Evolutionary conservation across 441 rosid genomes (phyloP).

Genomic region (Croton laevigatus): DNA sequence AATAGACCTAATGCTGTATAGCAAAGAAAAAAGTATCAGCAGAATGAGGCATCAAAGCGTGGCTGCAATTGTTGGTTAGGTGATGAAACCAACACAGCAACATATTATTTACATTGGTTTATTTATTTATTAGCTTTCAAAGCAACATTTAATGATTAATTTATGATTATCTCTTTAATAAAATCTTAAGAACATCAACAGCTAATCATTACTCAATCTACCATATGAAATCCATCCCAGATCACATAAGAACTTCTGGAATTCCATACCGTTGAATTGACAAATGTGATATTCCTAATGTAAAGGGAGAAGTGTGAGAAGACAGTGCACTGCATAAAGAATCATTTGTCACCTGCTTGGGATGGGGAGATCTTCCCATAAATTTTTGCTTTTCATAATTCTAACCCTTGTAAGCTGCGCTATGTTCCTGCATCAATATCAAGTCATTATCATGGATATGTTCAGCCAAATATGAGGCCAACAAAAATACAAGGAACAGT

Average conservation of each 20-base stretch:
- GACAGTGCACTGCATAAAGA: neutral
- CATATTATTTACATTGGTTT: no score
- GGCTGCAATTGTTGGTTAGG: neutral
- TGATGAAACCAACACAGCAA: neutral
- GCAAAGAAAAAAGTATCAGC: slow-evolving; percentile 1
- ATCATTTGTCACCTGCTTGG: slow-evolving; percentile 51
- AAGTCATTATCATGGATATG: slow-evolving; percentile 5
- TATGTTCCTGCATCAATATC: slow-evolving; percentile 55
- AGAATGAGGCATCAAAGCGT: neutral
- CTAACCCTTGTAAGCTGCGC: slow-evolving; percentile 79
- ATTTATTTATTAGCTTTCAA: neutral
- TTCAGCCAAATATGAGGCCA: neutral
- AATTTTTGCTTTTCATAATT: slow-evolving; percentile 55
- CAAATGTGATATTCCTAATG: neutral
- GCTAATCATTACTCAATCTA: neutral
- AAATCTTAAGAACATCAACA: neutral
- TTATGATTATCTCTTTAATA: neutral
- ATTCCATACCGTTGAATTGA: neutral
- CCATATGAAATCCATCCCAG: neutral
- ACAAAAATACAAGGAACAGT: slow-evolving; percentile 11
- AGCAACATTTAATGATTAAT: neutral
- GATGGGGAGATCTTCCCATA: slow-evolving; percentile 72
- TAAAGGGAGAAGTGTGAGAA: neutral
- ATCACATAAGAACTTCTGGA: neutral
- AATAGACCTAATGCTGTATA: slow-evolving; percentile 81